Conservation (phyloP, 257 asterid species). For the Capsicum chinense region DNA sequence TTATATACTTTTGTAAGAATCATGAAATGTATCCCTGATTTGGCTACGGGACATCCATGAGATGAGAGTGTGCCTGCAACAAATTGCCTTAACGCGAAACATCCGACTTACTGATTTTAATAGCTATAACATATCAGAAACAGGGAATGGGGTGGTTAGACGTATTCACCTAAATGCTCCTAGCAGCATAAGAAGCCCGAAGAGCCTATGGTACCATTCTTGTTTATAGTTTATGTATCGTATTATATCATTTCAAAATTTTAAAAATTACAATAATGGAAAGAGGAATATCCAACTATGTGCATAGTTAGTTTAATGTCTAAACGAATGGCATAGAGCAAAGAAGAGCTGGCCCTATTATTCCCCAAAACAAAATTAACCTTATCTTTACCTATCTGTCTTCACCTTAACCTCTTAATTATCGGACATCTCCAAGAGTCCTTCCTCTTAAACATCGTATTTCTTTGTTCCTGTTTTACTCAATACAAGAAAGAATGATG, state of each 20-base stretch:
- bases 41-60: neutral
- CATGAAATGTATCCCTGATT: neutral
- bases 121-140: neutral
- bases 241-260: neutral
- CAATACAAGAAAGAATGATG: neutral
- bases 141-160: neutral
- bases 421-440: slow-evolving; percentile 21
- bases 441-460: slow-evolving; percentile 28
- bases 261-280: neutral
- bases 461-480: slow-evolving; percentile 12
- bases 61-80: neutral
- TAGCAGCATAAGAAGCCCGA: neutral
- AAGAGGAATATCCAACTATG: neutral
- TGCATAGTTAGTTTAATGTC: slow-evolving; percentile 8
- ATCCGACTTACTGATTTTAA: neutral
- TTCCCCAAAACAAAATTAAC: slow-evolving; percentile 15
- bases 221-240: neutral
- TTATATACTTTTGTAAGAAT: neutral
- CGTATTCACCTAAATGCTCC: neutral
- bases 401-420: neutral
- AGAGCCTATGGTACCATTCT: neutral
- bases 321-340: slow-evolving; percentile 27
- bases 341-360: neutral
- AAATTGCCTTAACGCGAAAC: no score
- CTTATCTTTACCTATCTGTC: slow-evolving; percentile 23